phyloP scores from a whole-genome alignment of 371 early-diverging fungal genomes.

The Rhizopus stolonifer region DNA sequence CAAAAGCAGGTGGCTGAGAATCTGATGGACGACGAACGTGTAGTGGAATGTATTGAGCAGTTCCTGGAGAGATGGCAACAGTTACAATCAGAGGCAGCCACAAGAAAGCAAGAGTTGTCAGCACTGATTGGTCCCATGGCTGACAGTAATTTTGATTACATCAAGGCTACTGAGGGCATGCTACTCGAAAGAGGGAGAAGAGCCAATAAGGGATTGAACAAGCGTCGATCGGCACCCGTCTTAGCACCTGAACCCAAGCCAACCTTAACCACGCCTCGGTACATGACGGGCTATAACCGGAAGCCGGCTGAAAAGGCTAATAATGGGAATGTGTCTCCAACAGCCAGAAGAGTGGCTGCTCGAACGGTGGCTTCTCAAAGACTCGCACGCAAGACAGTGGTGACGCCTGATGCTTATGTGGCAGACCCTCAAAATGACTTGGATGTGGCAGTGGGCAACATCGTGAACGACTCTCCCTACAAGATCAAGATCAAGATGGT shows the following conservation, averaged over 20 bases:
- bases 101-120: constrained; percentile 49
- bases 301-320: not conserved
- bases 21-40: constrained; percentile 49
- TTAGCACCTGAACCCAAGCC: constrained; percentile 30
- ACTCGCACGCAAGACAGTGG: constrained; percentile 6
- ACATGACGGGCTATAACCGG: constrained; percentile 18
- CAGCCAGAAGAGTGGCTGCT: constrained; percentile 15
- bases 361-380: constrained; percentile 14
- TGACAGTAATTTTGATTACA: constrained; percentile 21
- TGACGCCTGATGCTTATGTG: constrained; percentile 47
- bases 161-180: constrained; percentile 15
- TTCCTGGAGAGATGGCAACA: constrained; percentile 50
- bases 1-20: constrained; percentile 41
- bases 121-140: constrained; percentile 33
- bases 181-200: constrained; percentile 23
- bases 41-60: constrained; percentile 43
- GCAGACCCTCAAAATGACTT: constrained; percentile 70
- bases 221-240: constrained; percentile 25
- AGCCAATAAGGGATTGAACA: constrained; percentile 12
- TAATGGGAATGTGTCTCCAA: constrained; percentile 18
- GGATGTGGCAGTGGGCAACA: constrained; percentile 70
- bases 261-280: constrained; percentile 33
- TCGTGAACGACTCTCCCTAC: constrained; percentile 63
- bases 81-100: constrained; percentile 43
- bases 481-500: constrained; percentile 50